These are phyloP conservation scores for Globisporangium alternatum DNA, from an alignment of 352 stramenopile genomes.

Conservation along the genomic window DNA sequence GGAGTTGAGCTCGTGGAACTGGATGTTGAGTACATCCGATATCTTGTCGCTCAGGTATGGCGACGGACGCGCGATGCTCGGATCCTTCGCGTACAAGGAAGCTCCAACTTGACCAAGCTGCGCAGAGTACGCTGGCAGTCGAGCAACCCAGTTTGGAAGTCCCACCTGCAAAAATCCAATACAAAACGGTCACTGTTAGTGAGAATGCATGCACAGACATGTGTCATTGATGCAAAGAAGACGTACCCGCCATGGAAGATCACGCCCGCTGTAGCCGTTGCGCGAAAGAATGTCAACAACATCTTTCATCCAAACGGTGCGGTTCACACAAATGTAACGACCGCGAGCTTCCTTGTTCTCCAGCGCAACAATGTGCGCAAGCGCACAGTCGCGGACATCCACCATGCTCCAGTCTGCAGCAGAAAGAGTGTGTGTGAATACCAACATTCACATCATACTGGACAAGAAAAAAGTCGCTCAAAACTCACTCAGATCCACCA, in stretches of 20 bases:
- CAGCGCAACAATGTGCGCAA: conserved; percentile 75
- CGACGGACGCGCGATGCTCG: conserved; percentile 45
- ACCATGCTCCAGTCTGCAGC: conserved; percentile 78
- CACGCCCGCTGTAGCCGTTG: conserved; percentile 83
- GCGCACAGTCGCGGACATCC: conserved; percentile 81
- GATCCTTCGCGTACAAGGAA: conserved; percentile 66
- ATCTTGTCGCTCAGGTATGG: conserved; percentile 83
- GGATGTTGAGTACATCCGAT: conserved; percentile 74
- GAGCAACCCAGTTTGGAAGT: conserved; percentile 81
- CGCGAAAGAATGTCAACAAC: conserved; percentile 81
- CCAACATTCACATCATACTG: not conserved
- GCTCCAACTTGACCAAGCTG: conserved; percentile 85
- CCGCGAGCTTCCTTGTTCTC: conserved; percentile 83
- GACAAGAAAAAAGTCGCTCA: not conserved
- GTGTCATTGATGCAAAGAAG: not conserved
- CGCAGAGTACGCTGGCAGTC: conserved; percentile 79
- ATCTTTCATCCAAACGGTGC: conserved; percentile 86
- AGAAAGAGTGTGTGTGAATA: conserved; percentile 2
- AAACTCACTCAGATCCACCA: conserved; percentile 79
- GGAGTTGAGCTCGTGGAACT: conserved; percentile 54
- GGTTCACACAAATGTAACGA: conserved; percentile 87
- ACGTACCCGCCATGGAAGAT: conserved; percentile 75
- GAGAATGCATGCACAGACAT: not conserved
- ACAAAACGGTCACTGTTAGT: not conserved
- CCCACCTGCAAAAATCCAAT: conserved; percentile 33